These are phyloP conservation scores for Saturnispora dispora DNA, from an alignment of 805 yeast genomes.

Conservation along the genomic window DNA sequence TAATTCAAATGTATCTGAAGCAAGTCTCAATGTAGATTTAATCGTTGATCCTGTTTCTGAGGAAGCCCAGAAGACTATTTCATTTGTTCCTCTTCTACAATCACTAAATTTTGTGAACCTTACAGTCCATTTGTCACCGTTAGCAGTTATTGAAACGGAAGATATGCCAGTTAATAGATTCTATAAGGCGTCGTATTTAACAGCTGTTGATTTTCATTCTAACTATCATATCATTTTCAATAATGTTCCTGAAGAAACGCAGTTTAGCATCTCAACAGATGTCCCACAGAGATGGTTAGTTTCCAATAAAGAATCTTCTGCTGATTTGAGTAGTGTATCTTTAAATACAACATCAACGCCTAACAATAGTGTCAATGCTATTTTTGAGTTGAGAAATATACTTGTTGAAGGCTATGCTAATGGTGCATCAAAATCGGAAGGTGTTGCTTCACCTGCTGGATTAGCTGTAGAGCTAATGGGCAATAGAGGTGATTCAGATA, in stretches of 20 bases:
- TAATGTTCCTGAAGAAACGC: slow-evolving; percentile 41
- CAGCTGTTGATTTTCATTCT: slow-evolving; percentile 9
- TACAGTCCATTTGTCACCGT: slow-evolving; percentile 52
- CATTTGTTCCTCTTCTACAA: slow-evolving; percentile 32
- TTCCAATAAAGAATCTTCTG: slow-evolving; percentile 37
- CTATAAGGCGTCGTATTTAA: slow-evolving; percentile 37
- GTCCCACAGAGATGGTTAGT: slow-evolving; percentile 64
- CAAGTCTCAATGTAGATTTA: slow-evolving; percentile 42
- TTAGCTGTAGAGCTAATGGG: slow-evolving; percentile 35
- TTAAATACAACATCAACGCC: slow-evolving; percentile 30
- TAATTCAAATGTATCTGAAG: slow-evolving; percentile 1
- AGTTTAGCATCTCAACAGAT: slow-evolving; percentile 49
- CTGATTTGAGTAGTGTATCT: slow-evolving; percentile 58
- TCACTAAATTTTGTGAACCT: slow-evolving; percentile 44
- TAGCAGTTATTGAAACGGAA: slow-evolving; percentile 18
- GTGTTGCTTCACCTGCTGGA: slow-evolving; percentile 38
- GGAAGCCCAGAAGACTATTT: slow-evolving; percentile 51
- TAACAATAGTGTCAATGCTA: slow-evolving; percentile 30
- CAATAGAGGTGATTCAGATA: slow-evolving; percentile 33
- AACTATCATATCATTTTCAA: slow-evolving; percentile 31
- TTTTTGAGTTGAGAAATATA: slow-evolving; percentile 43
- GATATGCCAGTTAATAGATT: slow-evolving; percentile 48
- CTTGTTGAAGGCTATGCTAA: slow-evolving; percentile 65
- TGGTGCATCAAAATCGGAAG: slow-evolving; percentile 24
- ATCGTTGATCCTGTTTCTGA: slow-evolving; percentile 69